phyloP scores from a whole-genome alignment of 2,329 filamentous ascomycete genomes.

The Plenodomus lindquistii region DNA sequence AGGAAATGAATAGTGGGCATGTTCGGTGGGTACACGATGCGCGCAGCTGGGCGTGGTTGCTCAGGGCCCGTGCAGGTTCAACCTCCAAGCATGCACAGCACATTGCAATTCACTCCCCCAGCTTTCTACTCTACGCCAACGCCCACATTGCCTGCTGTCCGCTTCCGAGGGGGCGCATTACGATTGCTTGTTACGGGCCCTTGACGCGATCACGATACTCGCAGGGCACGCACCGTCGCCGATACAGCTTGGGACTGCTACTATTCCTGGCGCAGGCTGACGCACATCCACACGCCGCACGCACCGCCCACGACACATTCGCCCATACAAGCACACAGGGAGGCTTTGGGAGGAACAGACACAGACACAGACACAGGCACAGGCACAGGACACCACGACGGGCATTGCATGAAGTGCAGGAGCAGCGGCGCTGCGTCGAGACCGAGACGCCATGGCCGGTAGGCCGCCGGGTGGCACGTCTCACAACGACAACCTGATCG shows the following conservation, averaged over 20 bases:
- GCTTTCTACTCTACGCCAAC: not conserved
- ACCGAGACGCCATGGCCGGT: conserved; percentile 53
- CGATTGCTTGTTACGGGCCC: not conserved
- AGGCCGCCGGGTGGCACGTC: conserved; percentile 58
- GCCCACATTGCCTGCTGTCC: not conserved
- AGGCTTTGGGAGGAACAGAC: not conserved
- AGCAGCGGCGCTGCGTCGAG: conserved; percentile 28
- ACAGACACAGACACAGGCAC: not conserved
- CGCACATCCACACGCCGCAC: conserved; percentile 23
- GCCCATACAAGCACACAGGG: not conserved
- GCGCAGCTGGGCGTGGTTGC: not conserved
- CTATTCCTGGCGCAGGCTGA: conserved; percentile 18
- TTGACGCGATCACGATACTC: not conserved
- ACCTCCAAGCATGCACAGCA: conserved; percentile 13
- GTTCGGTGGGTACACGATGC: not conserved
- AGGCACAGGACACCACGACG: not conserved
- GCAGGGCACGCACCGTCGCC: conserved; percentile 3
- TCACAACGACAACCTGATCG: conserved; percentile 65
- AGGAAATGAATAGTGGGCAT: not conserved
- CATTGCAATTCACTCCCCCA: conserved; percentile 5
- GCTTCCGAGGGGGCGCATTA: not conserved
- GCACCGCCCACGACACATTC: conserved; percentile 3
- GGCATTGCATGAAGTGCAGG: conserved; percentile 28
- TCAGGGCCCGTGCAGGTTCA: not conserved
- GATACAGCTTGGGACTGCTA: conserved; percentile 5